Evolutionary conservation across 2,329 filamentous ascomycete genomes (phyloP).

Genomic region (Pseudogymnoascus sp.): DNA sequence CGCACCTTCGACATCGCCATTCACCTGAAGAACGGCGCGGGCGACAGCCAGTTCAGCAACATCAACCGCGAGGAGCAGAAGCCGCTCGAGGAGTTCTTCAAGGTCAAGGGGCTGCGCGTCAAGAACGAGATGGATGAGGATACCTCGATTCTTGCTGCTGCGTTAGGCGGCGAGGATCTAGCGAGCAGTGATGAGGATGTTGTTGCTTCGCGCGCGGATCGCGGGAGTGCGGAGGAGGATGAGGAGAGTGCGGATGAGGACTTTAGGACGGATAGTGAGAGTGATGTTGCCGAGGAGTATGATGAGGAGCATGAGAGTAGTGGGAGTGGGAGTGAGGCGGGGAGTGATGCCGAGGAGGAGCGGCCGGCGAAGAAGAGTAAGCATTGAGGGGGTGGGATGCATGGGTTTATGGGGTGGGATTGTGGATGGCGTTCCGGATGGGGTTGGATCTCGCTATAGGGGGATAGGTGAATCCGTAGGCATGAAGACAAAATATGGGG

Average conservation of each 20-base stretch:
- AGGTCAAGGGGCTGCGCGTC: constrained; percentile 84
- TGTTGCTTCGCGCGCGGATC: constrained; percentile 60
- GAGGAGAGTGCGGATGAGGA: constrained; percentile 94
- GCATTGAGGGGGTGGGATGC: constrained; percentile 6
- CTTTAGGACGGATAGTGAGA: constrained; percentile 86
- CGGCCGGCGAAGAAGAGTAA: constrained; percentile 45
- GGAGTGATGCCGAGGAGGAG: constrained; percentile 50
- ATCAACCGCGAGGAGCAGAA: constrained; percentile 98
- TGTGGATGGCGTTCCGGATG: constrained; percentile 7
- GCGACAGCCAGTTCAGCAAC: constrained; percentile 95
- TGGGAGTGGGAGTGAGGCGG: constrained; percentile 59
- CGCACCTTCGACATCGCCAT: constrained; percentile 97
- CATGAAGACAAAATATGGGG: not conserved
- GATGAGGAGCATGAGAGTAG: constrained; percentile 87
- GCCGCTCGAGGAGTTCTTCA: constrained; percentile 95
- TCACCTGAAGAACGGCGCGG: constrained; percentile 74
- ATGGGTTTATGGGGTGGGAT: not conserved
- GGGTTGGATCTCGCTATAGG: not conserved
- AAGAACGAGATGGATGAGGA: constrained; percentile 99
- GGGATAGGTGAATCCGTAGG: not conserved
- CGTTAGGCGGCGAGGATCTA: constrained; percentile 75
- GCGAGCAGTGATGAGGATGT: constrained; percentile 68
- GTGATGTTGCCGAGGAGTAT: constrained; percentile 92
- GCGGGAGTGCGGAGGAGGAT: constrained; percentile 91
- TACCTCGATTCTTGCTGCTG: constrained; percentile 60